phyloP scores from a whole-genome alignment of 176 grass and related monocot species.

The Secale cereale region DNA sequence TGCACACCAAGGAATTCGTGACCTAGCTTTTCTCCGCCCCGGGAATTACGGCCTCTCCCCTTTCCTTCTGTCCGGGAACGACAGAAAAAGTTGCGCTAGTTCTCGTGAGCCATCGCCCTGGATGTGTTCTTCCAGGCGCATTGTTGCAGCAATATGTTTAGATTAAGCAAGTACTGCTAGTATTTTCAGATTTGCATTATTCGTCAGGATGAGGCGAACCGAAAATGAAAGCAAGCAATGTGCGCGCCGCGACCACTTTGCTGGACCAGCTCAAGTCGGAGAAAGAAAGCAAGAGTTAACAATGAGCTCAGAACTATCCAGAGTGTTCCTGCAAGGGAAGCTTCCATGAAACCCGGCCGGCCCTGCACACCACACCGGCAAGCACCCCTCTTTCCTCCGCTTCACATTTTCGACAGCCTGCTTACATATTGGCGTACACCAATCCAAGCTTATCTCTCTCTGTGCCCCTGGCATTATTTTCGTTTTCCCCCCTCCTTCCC shows the following conservation, averaged over 20 bases:
- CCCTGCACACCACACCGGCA: not conserved
- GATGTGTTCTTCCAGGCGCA: not conserved
- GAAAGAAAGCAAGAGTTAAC: not conserved
- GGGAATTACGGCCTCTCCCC: not conserved
- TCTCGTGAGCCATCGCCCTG: not conserved
- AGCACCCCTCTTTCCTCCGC: not conserved
- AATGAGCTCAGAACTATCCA: not conserved
- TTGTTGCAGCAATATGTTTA: not conserved
- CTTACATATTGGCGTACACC: not conserved
- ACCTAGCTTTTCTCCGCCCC: not conserved
- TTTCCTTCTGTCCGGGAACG: not conserved
- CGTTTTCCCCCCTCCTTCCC: not conserved
- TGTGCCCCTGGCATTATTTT: not conserved
- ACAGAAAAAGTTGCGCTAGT: not conserved
- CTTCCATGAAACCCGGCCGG: not conserved
- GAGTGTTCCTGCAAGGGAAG: not conserved
- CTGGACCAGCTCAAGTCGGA: not conserved
- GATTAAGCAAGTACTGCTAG: not conserved
- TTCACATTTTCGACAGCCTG: not conserved
- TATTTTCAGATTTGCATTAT: not conserved
- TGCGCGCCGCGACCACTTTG: not conserved
- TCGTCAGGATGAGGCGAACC: not conserved
- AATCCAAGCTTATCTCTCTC: not conserved
- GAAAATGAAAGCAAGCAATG: not conserved
- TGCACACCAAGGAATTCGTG: slow-evolving; percentile 33